phyloP scores from a whole-genome alignment of 768 basidiomycete genomes.

The Collybia sp. region DNA sequence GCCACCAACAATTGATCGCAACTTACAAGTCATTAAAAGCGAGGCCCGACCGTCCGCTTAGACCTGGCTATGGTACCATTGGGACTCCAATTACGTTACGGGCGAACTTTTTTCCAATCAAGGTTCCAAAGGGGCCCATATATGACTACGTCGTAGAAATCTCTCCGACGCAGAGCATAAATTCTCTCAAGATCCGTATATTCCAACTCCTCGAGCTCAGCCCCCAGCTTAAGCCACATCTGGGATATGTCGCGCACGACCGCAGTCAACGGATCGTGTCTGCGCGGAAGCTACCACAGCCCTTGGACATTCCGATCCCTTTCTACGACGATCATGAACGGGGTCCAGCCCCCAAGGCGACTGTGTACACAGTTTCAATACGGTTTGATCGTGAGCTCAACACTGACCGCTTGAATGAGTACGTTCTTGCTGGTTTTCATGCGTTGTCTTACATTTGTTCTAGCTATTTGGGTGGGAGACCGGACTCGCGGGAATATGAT shows the following conservation, averaged over 20 bases:
- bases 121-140: constrained; percentile 37
- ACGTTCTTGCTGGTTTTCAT: constrained; percentile 5
- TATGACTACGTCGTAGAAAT: constrained; percentile 60
- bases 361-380: constrained; percentile 37
- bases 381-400: constrained; percentile 36
- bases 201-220: constrained; percentile 49
- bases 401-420: constrained; percentile 27
- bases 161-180: constrained; percentile 38
- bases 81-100: constrained; percentile 47
- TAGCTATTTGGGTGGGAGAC: constrained; percentile 39
- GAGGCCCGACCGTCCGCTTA: constrained; percentile 36
- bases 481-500: constrained; percentile 27
- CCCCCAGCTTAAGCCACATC: constrained; percentile 26
- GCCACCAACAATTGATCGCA: constrained; percentile 31
- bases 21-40: constrained; percentile 28
- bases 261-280: constrained; percentile 41
- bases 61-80: constrained; percentile 52
- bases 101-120: constrained; percentile 60
- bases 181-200: constrained; percentile 42
- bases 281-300: constrained; percentile 38
- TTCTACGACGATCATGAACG: constrained; percentile 38
- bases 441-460: not conserved
- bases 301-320: constrained; percentile 32
- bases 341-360: constrained; percentile 28
- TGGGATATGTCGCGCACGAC: constrained; percentile 49